Base-by-base conservation (phyloP, 2,329 filamentous ascomycete genomes). In the Botrytis hyacinthi region DNA sequence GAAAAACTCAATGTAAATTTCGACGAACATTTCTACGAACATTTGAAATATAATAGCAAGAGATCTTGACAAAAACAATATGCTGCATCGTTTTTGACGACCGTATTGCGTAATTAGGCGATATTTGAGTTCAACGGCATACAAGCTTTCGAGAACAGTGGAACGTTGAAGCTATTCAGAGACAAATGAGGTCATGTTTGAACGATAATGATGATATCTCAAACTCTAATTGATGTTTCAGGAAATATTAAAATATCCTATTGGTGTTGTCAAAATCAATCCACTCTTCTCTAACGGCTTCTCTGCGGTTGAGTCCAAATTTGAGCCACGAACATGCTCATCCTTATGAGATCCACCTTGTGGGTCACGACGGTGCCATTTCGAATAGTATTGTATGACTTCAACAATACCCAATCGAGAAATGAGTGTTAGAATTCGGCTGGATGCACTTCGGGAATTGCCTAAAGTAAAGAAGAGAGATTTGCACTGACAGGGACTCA, bases 151-250 rank as follows among this genome's bases (percentile, higher is more conserved):
- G 12, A n/a, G 22, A 5, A 22, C 12, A 51, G 44, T 46, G 12
- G 26, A n/a, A 66, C 37, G 32, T 18, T 51, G 32, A 66, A 37
- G 63, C 29, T 51, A 67, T 67, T 40, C 32, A 68, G 35, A 57
- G 48, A 68, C 65, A 68, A 54, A 54, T 68, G 65, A 68, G 35
- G 65, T 68, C 35, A 68, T 68, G 26, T 14, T 57, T n/a, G 32
- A 54, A 35, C 16, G 48, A 29, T 14, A 16, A 65, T 32, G 61
- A 32, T 65, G 40, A 22, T 65, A 14, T 46, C 16, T 10, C 18
- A 67, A 67, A 67, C 65, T 51, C 32, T n/a, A 51, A 67, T 8
- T 35, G 37, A 29, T 10, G 46, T 67, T 67, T 67, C 65, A 51
- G 8, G 46, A 22, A 22, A 26, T n/a, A 1, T 8, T 29, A 67